phyloP scores from a whole-genome alignment of 192 early-diverging fungal species.

The Piromyces finnis region DNA sequence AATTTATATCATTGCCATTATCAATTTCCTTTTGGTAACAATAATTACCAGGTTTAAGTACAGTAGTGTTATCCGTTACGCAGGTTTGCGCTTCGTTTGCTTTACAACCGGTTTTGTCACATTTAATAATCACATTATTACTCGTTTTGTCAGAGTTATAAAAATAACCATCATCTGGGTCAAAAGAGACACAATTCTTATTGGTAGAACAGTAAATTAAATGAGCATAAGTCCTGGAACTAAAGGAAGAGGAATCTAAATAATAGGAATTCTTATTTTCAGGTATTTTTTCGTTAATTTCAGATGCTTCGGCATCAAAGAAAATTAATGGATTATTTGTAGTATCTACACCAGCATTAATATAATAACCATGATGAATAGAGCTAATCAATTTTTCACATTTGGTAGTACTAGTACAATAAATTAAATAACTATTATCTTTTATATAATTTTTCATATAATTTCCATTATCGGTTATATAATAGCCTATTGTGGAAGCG shows the following conservation, averaged over 20 bases:
- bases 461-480: too few species aligned
- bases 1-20: neutral
- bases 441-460: too few species aligned
- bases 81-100: neutral
- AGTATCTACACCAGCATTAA: neutral
- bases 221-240: neutral
- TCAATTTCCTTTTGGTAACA: neutral
- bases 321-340: neutral
- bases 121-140: neutral
- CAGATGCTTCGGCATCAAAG: neutral
- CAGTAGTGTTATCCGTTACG: neutral
- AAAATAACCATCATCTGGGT: neutral
- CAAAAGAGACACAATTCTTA: neutral
- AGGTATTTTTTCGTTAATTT: neutral
- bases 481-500: too few species aligned
- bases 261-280: neutral
- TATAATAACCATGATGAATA: neutral
- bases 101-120: neutral
- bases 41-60: neutral
- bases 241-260: neutral
- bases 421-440: neutral
- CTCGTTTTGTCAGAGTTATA: neutral
- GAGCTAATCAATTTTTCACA: neutral
- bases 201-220: neutral
- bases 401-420: neutral